A percentile compares a stretch with the other conserved stretches of the same genome.
phyloP scores from a whole-genome alignment of 495 filamentous ascomycete genomes.

The Xylaria curta region DNA sequence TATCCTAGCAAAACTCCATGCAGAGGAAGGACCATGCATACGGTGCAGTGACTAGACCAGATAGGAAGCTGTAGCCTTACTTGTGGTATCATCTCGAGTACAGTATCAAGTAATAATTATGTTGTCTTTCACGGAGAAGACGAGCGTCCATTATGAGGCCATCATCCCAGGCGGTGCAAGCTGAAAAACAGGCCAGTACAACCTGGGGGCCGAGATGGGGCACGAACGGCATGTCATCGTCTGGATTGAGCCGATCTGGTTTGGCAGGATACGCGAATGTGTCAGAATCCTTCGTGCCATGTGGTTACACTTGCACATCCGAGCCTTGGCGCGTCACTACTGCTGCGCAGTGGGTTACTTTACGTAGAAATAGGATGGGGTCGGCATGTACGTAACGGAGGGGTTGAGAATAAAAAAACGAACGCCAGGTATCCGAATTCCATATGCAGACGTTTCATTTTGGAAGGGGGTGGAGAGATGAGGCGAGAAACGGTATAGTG shows the following conservation, averaged over 20 bases:
- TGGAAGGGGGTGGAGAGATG: background rate
- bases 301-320: slow-evolving; percentile 11
- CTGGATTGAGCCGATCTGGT: slow-evolving; percentile 6
- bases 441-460: background rate
- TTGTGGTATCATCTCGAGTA: background rate
- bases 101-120: background rate
- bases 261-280: slow-evolving; percentile 19
- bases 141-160: background rate
- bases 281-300: slow-evolving; percentile 22
- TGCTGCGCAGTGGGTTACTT: slow-evolving; percentile 11
- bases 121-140: too few species aligned
- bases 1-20: slow-evolving; percentile 11
- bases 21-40: slow-evolving; percentile 21
- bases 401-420: background rate
- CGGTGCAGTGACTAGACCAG: background rate
- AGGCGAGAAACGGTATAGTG: background rate
- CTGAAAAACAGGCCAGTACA: slow-evolving; percentile 1
- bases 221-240: background rate
- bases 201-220: background rate
- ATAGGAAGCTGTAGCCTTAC: background rate
- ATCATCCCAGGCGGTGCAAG: background rate
- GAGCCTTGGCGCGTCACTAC: slow-evolving; percentile 8
- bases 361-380: background rate
- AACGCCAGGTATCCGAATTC: background rate
- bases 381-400: background rate